A percentile compares a stretch with the other conserved stretches of the same genome.
These are phyloP conservation scores for Aureoboletus auriporus DNA, from an alignment of 768 basidiomycete species.

Conservation along the genomic window DNA sequence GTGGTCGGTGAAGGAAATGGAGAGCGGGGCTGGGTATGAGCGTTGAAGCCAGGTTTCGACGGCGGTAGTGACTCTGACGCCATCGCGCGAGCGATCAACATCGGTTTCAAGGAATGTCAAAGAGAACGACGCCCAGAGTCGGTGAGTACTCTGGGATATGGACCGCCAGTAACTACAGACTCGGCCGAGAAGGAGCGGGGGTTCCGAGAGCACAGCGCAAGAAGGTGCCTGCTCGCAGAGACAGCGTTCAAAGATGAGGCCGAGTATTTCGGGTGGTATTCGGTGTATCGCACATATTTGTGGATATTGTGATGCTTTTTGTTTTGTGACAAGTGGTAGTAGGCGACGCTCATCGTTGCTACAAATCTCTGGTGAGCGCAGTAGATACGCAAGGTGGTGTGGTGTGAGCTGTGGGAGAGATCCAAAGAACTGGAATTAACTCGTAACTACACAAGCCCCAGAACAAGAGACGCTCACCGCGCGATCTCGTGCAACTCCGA, in stretches of 20 bases:
- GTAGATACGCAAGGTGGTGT: neutral
- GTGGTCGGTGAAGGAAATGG: slow-evolving; percentile 23
- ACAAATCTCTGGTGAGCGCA: neutral
- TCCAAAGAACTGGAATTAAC: neutral
- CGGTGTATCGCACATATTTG: slow-evolving; percentile 2
- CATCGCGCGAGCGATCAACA: slow-evolving; percentile 19
- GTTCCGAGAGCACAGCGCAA: slow-evolving; percentile 1
- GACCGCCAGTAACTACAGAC: slow-evolving; percentile 27
- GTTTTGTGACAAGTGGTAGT: neutral
- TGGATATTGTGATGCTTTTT: neutral
- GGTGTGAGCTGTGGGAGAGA: neutral
- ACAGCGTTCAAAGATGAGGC: slow-evolving; percentile 22
- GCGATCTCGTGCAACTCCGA: neutral
- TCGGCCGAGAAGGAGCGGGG: slow-evolving; percentile 23
- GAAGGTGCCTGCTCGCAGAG: slow-evolving; percentile 3
- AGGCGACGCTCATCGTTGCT: neutral
- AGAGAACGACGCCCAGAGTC: slow-evolving; percentile 25
- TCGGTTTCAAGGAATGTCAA: slow-evolving; percentile 20
- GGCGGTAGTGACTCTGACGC: slow-evolving; percentile 7
- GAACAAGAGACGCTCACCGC: slow-evolving; percentile 10
- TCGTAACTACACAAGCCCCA: neutral
- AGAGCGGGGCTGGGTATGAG: slow-evolving; percentile 20
- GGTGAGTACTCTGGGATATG: slow-evolving; percentile 11
- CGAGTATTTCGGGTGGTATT: slow-evolving; percentile 38
- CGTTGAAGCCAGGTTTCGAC: slow-evolving; percentile 22